Percentiles rank a stretch among this genome's conserved stretches.
Evolutionary conservation across 805 yeast species (phyloP).

Genomic region (Myxozyma sirexii): DNA sequence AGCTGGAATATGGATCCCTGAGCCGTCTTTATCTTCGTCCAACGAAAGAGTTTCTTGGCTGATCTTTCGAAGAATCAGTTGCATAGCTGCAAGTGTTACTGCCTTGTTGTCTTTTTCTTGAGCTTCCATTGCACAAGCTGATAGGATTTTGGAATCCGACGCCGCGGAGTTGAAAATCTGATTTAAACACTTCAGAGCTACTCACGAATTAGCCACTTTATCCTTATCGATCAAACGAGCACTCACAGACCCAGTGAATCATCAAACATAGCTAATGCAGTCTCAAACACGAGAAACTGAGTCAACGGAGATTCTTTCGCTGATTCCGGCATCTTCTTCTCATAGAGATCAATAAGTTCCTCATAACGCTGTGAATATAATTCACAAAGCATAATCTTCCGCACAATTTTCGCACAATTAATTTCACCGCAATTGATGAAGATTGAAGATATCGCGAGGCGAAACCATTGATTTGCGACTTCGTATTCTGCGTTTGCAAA

Average conservation of each 20-base stretch:
- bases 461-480: constrained; percentile 12
- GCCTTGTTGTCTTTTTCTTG: constrained; percentile 21
- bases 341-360: not conserved
- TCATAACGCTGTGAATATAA: constrained; percentile 9
- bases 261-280: constrained; percentile 18
- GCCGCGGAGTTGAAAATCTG: constrained; percentile 3
- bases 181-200: constrained; percentile 14
- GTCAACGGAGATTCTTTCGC: constrained; percentile 20
- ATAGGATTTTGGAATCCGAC: constrained; percentile 5
- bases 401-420: constrained; percentile 10
- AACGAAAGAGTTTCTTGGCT: not conserved
- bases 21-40: not conserved
- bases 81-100: constrained; percentile 23
- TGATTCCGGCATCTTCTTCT: constrained; percentile 5
- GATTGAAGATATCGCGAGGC: constrained; percentile 7
- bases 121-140: constrained; percentile 28
- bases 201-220: not conserved
- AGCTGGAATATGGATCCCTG: constrained; percentile 12
- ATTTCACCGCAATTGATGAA: constrained; percentile 18
- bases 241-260: constrained; percentile 7
- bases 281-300: constrained; percentile 16
- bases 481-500: constrained; percentile 12
- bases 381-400: constrained; percentile 26
- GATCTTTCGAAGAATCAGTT: constrained; percentile 7
- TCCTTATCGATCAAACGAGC: not conserved